Conservation (phyloP, 1,284 basidiomycete species). For the Abortiporus biennis region DNA sequence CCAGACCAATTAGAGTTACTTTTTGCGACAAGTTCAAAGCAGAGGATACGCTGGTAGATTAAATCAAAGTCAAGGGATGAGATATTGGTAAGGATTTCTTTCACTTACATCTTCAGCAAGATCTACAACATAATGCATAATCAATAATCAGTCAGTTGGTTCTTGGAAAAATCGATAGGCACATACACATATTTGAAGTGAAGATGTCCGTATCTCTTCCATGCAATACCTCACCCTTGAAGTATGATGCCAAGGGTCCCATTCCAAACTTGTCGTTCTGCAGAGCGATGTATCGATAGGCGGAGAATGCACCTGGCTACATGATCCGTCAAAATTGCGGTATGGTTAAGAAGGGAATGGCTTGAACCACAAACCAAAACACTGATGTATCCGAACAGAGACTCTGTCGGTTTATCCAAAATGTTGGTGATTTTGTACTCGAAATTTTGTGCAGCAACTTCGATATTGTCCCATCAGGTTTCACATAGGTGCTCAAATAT, state of each 20-base stretch:
- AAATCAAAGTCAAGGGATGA: slow-evolving; percentile 4
- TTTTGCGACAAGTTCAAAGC: slow-evolving; percentile 96
- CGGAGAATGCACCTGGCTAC: slow-evolving; percentile 92
- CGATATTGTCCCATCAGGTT: background rate
- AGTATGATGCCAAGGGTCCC: slow-evolving; percentile 93
- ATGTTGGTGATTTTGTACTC: slow-evolving; percentile 94
- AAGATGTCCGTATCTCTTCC: slow-evolving; percentile 93
- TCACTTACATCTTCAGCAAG: slow-evolving; percentile 75
- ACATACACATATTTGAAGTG: slow-evolving; percentile 86
- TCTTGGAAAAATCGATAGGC: background rate
- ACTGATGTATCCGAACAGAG: slow-evolving; percentile 89
- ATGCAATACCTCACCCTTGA: slow-evolving; percentile 92
- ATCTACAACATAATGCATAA: slow-evolving; percentile 35
- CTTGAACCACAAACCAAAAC: slow-evolving; percentile 63
- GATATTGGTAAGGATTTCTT: background rate
- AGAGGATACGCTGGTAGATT: slow-evolving; percentile 76
- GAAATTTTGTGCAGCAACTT: slow-evolving; percentile 91
- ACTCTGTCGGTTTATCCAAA: slow-evolving; percentile 92
- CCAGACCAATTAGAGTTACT: slow-evolving; percentile 75
- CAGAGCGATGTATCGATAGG: slow-evolving; percentile 85
- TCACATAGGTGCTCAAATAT: background rate
- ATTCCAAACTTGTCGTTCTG: slow-evolving; percentile 83
- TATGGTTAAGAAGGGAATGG: slow-evolving; percentile 1
- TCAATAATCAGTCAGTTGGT: slow-evolving; percentile 4
- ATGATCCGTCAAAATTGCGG: background rate